Conservation (phyloP, 2,329 filamentous ascomycete species). For the Mycosphaerelloides madeirae region DNA sequence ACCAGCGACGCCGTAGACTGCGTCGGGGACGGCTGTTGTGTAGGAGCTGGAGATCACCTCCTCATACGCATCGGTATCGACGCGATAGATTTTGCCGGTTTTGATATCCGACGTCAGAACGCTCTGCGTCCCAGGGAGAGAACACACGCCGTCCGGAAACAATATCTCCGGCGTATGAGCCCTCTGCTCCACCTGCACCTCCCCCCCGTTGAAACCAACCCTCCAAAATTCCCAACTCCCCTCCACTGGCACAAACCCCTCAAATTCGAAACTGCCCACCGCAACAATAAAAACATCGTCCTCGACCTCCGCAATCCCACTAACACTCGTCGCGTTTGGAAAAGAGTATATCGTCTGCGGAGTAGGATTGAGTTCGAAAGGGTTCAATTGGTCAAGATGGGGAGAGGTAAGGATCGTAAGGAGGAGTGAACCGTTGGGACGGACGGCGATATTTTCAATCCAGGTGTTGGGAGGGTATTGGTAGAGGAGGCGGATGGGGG, state of each 20-base stretch:
- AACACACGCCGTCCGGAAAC: constrained; percentile 13
- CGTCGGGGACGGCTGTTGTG: constrained; percentile 12
- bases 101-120: constrained; percentile 12
- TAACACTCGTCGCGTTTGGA: constrained; percentile 5
- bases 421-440: background rate
- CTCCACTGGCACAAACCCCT: background rate
- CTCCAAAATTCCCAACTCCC: constrained; percentile 13
- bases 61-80: constrained; percentile 6
- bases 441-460: background rate
- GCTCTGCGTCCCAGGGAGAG: background rate
- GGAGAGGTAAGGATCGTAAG: background rate
- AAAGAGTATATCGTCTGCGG: constrained; percentile 8
- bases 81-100: constrained; percentile 9
- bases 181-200: constrained; percentile 3
- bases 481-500: background rate
- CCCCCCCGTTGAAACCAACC: constrained; percentile 2
- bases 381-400: constrained; percentile 1
- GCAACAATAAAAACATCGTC: constrained; percentile 12
- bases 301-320: constrained; percentile 13
- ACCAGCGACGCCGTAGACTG: constrained; percentile 4
- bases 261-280: constrained; percentile 9
- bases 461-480: background rate
- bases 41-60: constrained; percentile 14
- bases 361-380: background rate
- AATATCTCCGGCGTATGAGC: constrained; percentile 5